Conservation (phyloP, 1,139 yeast genomes). For the Geotrichum restrictum region DNA sequence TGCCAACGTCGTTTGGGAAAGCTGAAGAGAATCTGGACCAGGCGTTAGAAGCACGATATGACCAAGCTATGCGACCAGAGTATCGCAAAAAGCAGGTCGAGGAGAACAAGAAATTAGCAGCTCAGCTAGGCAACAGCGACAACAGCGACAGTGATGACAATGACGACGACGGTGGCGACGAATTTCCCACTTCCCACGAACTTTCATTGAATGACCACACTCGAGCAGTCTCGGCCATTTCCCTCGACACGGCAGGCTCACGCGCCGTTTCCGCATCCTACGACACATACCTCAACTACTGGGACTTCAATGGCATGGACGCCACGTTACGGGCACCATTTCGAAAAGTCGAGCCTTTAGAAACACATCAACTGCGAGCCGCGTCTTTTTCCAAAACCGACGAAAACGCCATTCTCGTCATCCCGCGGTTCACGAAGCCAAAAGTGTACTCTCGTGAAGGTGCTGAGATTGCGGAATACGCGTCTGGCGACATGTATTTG, state of each 20-base stretch:
- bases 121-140: not conserved
- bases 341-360: slow-evolving; percentile 35
- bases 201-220: slow-evolving; percentile 32
- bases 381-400: slow-evolving; percentile 28
- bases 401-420: slow-evolving; percentile 31
- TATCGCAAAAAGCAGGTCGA: slow-evolving; percentile 7
- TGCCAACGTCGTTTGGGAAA: slow-evolving; percentile 20
- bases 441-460: slow-evolving; percentile 34
- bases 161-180: slow-evolving; percentile 30
- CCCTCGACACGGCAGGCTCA: slow-evolving; percentile 35
- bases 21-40: slow-evolving; percentile 5
- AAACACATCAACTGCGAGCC: slow-evolving; percentile 32
- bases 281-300: slow-evolving; percentile 35
- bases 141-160: slow-evolving; percentile 21
- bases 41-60: slow-evolving; percentile 6
- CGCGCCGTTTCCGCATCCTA: slow-evolving; percentile 35
- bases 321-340: slow-evolving; percentile 31
- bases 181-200: slow-evolving; percentile 38
- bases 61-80: slow-evolving; percentile 15
- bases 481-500: slow-evolving; percentile 40
- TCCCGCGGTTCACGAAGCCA: slow-evolving; percentile 33
- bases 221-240: slow-evolving; percentile 32
- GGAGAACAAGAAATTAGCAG: not conserved
- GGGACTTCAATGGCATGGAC: slow-evolving; percentile 41
- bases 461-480: slow-evolving; percentile 30